Evolutionary conservation across 257 asterid species (phyloP).

Genomic region (Primulina tabacum): DNA sequence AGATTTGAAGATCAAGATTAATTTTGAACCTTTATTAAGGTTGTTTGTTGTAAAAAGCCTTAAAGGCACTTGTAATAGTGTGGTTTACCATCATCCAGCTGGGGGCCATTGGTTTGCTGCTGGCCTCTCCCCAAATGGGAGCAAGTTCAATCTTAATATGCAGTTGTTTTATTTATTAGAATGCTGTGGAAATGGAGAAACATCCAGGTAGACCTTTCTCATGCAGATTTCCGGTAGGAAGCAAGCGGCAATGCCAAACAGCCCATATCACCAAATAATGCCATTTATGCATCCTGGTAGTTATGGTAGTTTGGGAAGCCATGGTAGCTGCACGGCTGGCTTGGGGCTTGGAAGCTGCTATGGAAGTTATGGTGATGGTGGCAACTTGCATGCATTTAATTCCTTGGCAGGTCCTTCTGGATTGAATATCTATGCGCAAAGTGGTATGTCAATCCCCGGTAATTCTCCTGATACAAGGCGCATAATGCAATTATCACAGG

Average conservation of each 20-base stretch:
- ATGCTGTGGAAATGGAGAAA: slow-evolving; percentile 13
- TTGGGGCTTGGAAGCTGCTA: slow-evolving; percentile 78
- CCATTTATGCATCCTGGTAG: slow-evolving; percentile 81
- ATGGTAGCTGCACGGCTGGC: slow-evolving; percentile 90
- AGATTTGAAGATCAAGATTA: too few relatives aligned
- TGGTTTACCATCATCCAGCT: slow-evolving; percentile 95
- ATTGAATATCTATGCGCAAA: slow-evolving; percentile 67
- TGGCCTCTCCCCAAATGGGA: slow-evolving; percentile 98
- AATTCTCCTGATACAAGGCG: slow-evolving; percentile 91
- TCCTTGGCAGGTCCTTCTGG: slow-evolving; percentile 92
- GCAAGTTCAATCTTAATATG: slow-evolving; percentile 33
- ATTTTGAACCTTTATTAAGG: too few relatives aligned
- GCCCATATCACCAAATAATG: slow-evolving; percentile 79
- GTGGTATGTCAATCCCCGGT: slow-evolving; percentile 71
- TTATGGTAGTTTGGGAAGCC: slow-evolving; percentile 97
- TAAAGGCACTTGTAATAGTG: too few relatives aligned
- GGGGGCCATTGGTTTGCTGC: slow-evolving; percentile 99
- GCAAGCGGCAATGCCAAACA: slow-evolving; percentile 59
- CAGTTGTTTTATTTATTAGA: slow-evolving; percentile 21
- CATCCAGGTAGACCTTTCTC: slow-evolving; percentile 22
- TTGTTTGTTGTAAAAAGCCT: too few relatives aligned
- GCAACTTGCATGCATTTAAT: slow-evolving; percentile 78
- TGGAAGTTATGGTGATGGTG: slow-evolving; percentile 90
- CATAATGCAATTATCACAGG: slow-evolving; percentile 63
- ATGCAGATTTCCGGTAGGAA: slow-evolving; percentile 77